These are phyloP conservation scores for Senna tora DNA, from an alignment of 306 rosid species.

Conservation along the genomic window DNA sequence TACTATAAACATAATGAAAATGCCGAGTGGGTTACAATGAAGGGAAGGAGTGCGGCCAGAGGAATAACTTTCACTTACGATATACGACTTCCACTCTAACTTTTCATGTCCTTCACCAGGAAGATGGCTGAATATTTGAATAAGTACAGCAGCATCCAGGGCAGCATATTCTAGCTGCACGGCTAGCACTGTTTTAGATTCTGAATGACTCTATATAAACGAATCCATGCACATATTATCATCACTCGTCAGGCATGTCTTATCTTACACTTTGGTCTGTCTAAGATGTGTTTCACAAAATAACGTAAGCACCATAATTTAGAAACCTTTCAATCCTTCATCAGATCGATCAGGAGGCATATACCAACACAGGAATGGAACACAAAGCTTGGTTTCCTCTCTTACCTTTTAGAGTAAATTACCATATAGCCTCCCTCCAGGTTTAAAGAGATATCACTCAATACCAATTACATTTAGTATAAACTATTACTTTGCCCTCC, in stretches of 20 bases:
- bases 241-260: neutral
- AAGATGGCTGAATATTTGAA: constrained; percentile 79
- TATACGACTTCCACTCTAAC: constrained; percentile 75
- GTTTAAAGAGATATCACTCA: no score
- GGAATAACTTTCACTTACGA: constrained; percentile 51
- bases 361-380: neutral
- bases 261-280: neutral
- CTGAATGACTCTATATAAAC: constrained; percentile 19
- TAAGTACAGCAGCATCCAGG: constrained; percentile 84
- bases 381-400: neutral
- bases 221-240: neutral
- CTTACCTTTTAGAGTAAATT: neutral
- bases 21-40: constrained; percentile 9
- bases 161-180: constrained; percentile 98
- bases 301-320: constrained; percentile 20
- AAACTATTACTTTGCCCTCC: neutral
- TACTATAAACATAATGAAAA: constrained; percentile 14
- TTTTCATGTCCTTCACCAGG: constrained; percentile 59
- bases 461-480: no score
- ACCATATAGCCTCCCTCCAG: no score
- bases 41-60: constrained; percentile 10
- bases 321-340: constrained; percentile 6
- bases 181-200: constrained; percentile 28
- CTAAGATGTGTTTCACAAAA: constrained; percentile 8
- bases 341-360: neutral